These are phyloP conservation scores for Beauveria sp. DNA, from an alignment of 2,329 filamentous ascomycete genomes.

Conservation along the genomic window DNA sequence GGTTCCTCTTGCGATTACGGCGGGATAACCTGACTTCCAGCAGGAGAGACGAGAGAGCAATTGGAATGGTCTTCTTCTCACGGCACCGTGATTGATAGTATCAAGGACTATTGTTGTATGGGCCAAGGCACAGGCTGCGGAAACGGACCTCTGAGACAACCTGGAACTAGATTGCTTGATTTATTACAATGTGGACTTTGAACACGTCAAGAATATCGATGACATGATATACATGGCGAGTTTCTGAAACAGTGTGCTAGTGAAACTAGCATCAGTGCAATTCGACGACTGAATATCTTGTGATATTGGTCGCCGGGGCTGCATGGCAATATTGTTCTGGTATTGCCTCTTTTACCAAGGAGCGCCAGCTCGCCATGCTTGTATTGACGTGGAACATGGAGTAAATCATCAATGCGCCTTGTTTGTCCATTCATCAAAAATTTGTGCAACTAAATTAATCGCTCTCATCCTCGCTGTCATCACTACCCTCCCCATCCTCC, in stretches of 20 bases:
- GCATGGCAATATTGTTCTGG: too few relatives aligned
- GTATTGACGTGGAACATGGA: too few relatives aligned
- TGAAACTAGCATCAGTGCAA: too few relatives aligned
- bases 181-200: background rate
- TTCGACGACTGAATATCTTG: too few relatives aligned
- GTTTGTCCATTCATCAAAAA: background rate
- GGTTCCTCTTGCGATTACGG: slow-evolving; percentile 12
- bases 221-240: too few relatives aligned
- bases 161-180: too few relatives aligned
- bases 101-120: background rate
- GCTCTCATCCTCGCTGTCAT: slow-evolving; percentile 25
- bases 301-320: too few relatives aligned
- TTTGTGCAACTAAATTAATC: slow-evolving; percentile 12
- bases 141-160: background rate
- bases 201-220: too few relatives aligned
- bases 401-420: background rate
- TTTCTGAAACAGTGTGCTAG: too few relatives aligned
- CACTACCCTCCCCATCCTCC: slow-evolving; percentile 29
- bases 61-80: background rate
- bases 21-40: slow-evolving; percentile 27
- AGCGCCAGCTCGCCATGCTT: too few relatives aligned
- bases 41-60: slow-evolving; percentile 23
- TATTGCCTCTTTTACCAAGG: background rate
- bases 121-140: background rate
- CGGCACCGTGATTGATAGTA: background rate